Conservation (phyloP, 2,329 filamentous ascomycete species). For the Didymella exigua region DNA sequence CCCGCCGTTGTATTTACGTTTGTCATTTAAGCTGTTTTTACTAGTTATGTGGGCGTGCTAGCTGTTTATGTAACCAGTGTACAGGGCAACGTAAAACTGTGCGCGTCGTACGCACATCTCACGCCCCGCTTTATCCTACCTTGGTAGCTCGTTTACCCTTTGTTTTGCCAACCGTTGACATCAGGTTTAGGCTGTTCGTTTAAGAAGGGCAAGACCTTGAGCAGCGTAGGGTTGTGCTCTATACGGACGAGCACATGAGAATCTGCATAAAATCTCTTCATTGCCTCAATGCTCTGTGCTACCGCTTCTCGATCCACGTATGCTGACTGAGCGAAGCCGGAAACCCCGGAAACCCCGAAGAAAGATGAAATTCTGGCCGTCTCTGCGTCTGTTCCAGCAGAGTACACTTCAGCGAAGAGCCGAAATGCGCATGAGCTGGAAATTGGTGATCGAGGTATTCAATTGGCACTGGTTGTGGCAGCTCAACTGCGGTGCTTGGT, state of each 20-base stretch:
- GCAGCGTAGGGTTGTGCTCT: not conserved
- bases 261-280: not conserved
- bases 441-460: not conserved
- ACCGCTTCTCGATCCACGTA: not conserved
- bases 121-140: no score
- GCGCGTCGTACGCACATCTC: no score
- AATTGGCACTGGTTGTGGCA: not conserved
- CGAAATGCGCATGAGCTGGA: not conserved
- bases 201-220: not conserved
- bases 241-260: not conserved
- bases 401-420: not conserved
- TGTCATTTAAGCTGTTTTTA: no score
- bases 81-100: no score
- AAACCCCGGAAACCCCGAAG: not conserved
- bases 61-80: no score
- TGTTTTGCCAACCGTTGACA: no score
- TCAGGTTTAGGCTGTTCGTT: no score
- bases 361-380: not conserved
- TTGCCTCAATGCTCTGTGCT: not conserved
- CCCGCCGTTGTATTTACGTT: no score
- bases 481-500: constrained; percentile 11
- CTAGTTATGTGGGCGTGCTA: no score
- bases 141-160: no score
- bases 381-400: not conserved
- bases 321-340: not conserved